Evolutionary conservation across 495 filamentous ascomycete genomes (phyloP), one percentile per base, ranked within the genome.

Genomic region (Aspergillus affinis): DNA sequence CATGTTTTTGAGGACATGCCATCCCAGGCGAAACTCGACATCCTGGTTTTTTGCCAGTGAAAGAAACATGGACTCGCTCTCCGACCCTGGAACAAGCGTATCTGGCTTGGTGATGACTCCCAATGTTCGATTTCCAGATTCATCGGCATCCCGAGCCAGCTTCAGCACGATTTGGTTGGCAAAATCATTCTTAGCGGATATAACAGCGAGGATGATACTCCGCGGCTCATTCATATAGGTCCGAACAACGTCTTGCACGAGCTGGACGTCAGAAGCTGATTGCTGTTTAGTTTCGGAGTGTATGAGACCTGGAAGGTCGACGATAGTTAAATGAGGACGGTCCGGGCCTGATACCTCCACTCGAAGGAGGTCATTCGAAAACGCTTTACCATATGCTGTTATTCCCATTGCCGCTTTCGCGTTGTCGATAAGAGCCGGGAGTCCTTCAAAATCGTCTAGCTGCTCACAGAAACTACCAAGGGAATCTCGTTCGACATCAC

Each of bases 291-390:
- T 79, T 59, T 77, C 74, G 8, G 76, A 75, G 23, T 78, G 71
- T 19, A 84, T 77, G 0, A 85, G 68, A 6, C 82, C 82, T 0
- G 82, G 83, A 7, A 86, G 65, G 62, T 88, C 83, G 4, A 85
- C 81, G 6, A 85, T 70, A 3, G 81, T 86, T 48, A 85, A 60
- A 55, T 84, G 73, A n/a, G 81, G 78, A 59, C 72, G 72, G 27
- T 79, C 75, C 0, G 81, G 83, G 1, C 84, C 82, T 0, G 74
- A 74, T 45, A 83, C 69, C 63, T 86, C 83, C 2, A 85, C 71
- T 0, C 80, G 70, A 8, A 85, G 73, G 3, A 82, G 68, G 55
- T 86, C 80, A 36, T 77, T 69, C 3, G 71, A 72, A 58, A 83
- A 83, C 0, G 69, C 70, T 58, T 70, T 75, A 17, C 65, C 57